Conservation (phyloP, 2,329 filamentous ascomycete species). For the Colletotrichum melonis region DNA sequence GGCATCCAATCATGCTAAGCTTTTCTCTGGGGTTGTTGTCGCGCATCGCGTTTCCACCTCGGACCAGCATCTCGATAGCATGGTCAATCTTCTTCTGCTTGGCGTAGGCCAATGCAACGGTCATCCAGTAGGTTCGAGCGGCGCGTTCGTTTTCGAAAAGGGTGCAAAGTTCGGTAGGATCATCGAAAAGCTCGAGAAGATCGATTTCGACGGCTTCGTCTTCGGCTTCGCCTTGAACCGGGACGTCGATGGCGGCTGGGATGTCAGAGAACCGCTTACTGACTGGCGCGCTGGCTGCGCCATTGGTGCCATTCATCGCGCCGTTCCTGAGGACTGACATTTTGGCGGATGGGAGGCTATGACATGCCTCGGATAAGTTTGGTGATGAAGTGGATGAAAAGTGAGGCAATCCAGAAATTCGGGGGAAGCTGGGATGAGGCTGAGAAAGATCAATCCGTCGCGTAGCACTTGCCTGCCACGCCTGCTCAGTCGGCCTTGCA, state of each 20-base stretch:
- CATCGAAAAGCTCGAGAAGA: slow-evolving; percentile 89
- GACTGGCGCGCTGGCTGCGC: slow-evolving; percentile 48
- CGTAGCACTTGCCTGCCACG: slow-evolving; percentile 1
- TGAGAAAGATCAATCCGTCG: slow-evolving; percentile 32
- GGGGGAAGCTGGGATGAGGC: slow-evolving; percentile 32
- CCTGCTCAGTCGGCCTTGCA: slow-evolving; percentile 21
- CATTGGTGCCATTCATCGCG: slow-evolving; percentile 57
- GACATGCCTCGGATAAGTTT: slow-evolving; percentile 28
- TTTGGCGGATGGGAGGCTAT: slow-evolving; percentile 32
- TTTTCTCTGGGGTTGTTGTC: slow-evolving; percentile 82
- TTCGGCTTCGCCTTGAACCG: slow-evolving; percentile 72
- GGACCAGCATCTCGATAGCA: slow-evolving; percentile 78
- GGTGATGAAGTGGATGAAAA: slow-evolving; percentile 17
- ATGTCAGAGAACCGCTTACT: slow-evolving; percentile 74
- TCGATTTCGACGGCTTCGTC: slow-evolving; percentile 91
- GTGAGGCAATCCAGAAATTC: slow-evolving; percentile 12
- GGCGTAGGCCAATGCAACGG: slow-evolving; percentile 95
- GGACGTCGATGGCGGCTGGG: slow-evolving; percentile 73
- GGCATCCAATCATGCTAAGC: slow-evolving; percentile 83
- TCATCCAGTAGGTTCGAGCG: slow-evolving; percentile 95
- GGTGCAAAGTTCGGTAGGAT: slow-evolving; percentile 93
- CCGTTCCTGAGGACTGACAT: slow-evolving; percentile 60
- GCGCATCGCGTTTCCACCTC: slow-evolving; percentile 79
- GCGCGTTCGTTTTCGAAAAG: slow-evolving; percentile 95
- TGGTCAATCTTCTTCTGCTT: slow-evolving; percentile 95